Evolutionary conservation across 2,329 filamentous ascomycete genomes (phyloP), one percentile per base, ranked within the genome.

Genomic region (Penicillium sp.): DNA sequence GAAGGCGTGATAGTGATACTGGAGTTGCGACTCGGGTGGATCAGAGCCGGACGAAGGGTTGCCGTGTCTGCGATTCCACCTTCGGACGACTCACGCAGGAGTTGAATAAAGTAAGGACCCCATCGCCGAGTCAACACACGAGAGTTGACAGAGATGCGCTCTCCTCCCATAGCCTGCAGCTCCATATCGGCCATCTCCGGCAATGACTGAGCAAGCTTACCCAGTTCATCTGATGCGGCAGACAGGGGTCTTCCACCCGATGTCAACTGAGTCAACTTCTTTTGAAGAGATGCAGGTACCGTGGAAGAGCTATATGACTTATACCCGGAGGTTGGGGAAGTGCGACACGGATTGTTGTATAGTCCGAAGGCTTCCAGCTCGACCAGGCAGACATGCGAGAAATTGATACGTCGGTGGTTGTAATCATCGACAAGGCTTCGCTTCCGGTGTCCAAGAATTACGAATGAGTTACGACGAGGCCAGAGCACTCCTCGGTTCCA

Each of bases 101-200:
- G 81, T 69, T 96, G 90, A 52, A 96, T 91, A 75, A 99, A 97
- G 70, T 96, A 97, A 0, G 92, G 91, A 0, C 94, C 94, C 94
- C 94, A 99, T 68, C 94, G 82, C 27, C 91, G 84, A 9, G 89
- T 88, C 14, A 97, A 82, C 14, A 99, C 84, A 53, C 92, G 86
- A 6, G 94, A 97, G 72, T 96, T 99, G 62, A 97, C 89, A 0
- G 94, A 91, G 61, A 97, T 91, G 16, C 92, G 85, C 70, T 97
- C 93, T 21, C 93, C 93, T 18, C 89, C 89, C 40, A 96, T 87
- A 48, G 93, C 94, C 27, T 97, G 80, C 54, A 99, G 90, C 67
- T 97, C 94, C 94, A 99, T 99, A 65, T 99, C 94, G 3, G 91
- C 84, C 52, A 99, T 79, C 72, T 97, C 94, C n/a, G 86, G 85